Conservation (phyloP, 306 rosid species). For the Carpinus fangiana region DNA sequence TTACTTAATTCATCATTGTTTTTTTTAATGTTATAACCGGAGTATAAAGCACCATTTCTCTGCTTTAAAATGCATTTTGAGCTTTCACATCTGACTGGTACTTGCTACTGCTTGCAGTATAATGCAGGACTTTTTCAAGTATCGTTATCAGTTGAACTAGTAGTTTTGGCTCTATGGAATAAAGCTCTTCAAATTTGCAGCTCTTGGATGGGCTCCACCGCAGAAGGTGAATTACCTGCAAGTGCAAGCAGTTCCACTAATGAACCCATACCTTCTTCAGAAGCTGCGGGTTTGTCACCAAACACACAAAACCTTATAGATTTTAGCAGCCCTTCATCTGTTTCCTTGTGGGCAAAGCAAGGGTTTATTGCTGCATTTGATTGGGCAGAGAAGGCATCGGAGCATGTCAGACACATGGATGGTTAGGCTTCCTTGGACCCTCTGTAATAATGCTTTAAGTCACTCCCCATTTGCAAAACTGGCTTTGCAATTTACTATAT, state of each 20-base stretch:
- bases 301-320: constrained; percentile 43
- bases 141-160: constrained; percentile 79
- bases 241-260: constrained; percentile 44
- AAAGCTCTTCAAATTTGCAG: constrained; percentile 61
- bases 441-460: not conserved
- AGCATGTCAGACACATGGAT: constrained; percentile 57
- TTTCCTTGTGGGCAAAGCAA: constrained; percentile 66
- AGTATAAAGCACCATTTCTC: not conserved
- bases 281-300: constrained; percentile 32
- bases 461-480: not conserved
- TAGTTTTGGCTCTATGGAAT: constrained; percentile 90
- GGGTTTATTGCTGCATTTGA: constrained; percentile 65
- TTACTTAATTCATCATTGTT: not conserved
- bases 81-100: constrained; percentile 8
- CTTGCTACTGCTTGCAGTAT: constrained; percentile 54
- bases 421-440: constrained; percentile 40
- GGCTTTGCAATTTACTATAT: constrained; percentile 2
- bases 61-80: constrained; percentile 1
- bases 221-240: constrained; percentile 34
- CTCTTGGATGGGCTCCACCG: constrained; percentile 48
- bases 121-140: constrained; percentile 55
- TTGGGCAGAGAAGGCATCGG: constrained; percentile 68
- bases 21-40: not conserved
- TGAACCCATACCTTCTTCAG: constrained; percentile 27
- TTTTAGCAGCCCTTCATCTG: constrained; percentile 56